Evolutionary conservation across 2,329 filamentous ascomycete species (phyloP).

Genomic region (Fusarium tanahbumbuense): DNA sequence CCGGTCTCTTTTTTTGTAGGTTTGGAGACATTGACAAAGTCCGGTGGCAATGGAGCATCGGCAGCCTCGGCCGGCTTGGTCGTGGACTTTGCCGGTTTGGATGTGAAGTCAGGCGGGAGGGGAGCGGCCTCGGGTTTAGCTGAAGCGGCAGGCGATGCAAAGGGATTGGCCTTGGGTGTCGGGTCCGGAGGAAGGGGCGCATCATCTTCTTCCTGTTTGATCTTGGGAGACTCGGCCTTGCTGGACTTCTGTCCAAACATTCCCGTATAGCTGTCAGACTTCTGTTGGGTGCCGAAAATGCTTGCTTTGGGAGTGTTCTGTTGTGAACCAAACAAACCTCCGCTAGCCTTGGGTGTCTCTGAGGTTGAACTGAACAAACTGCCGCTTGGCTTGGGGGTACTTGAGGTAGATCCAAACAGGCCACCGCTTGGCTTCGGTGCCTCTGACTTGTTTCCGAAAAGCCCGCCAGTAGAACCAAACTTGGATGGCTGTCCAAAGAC

Average conservation of each 20-base stretch:
- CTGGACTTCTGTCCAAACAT: slow-evolving; percentile 43
- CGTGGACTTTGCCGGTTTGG: slow-evolving; percentile 27
- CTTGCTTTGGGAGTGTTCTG: slow-evolving; percentile 39
- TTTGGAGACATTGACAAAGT: slow-evolving; percentile 45
- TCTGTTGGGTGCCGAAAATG: slow-evolving; percentile 40
- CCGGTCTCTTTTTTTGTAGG: slow-evolving; percentile 22
- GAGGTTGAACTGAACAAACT: slow-evolving; percentile 43
- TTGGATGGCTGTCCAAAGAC: slow-evolving; percentile 53
- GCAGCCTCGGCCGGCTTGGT: slow-evolving; percentile 22
- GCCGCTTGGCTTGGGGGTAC: slow-evolving; percentile 32
- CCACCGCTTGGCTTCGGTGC: slow-evolving; percentile 41
- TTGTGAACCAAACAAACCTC: slow-evolving; percentile 38
- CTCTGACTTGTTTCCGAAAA: slow-evolving; percentile 48
- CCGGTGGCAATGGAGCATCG: slow-evolving; percentile 50
- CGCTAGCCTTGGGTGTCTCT: slow-evolving; percentile 46
- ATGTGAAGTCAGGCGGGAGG: slow-evolving; percentile 57
- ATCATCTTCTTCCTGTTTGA: slow-evolving; percentile 53
- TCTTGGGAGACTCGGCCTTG: slow-evolving; percentile 49
- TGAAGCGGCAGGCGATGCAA: slow-evolving; percentile 45
- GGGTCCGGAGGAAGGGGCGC: slow-evolving; percentile 66
- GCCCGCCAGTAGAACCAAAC: slow-evolving; percentile 39
- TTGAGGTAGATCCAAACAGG: slow-evolving; percentile 43
- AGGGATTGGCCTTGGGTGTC: slow-evolving; percentile 55
- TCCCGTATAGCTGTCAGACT: slow-evolving; percentile 38
- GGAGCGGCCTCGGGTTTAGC: slow-evolving; percentile 55